These are phyloP conservation scores for Puccinia triticina DNA, from an alignment of 1,284 basidiomycete species.

Conservation along the genomic window DNA sequence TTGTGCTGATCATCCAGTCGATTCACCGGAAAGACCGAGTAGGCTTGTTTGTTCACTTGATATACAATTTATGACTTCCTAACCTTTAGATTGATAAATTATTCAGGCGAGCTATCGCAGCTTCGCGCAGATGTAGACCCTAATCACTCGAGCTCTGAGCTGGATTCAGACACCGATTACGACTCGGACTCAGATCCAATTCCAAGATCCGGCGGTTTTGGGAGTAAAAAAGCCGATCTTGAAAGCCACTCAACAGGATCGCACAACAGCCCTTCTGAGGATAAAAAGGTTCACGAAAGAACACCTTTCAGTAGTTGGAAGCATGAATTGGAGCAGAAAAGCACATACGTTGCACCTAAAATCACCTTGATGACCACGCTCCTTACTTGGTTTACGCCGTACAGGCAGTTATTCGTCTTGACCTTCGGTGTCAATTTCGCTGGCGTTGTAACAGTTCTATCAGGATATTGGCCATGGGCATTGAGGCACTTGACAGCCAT, in stretches of 20 bases:
- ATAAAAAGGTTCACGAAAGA: neutral
- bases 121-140: neutral
- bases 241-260: neutral
- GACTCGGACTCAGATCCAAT: neutral
- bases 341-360: neutral
- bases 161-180: neutral
- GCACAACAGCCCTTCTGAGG: neutral
- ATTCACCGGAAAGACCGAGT: neutral
- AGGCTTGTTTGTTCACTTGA: neutral
- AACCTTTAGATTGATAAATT: neutral
- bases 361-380: neutral
- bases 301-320: neutral
- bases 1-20: neutral
- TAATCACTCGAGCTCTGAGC: neutral
- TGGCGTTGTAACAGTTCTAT: neutral
- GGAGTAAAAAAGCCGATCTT: neutral
- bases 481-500: neutral
- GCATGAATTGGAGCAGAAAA: neutral
- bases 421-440: slow-evolving; percentile 6
- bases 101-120: neutral
- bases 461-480: slow-evolving; percentile 25
- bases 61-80: neutral
- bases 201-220: neutral
- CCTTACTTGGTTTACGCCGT: slow-evolving; percentile 37
- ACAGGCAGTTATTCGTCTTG: slow-evolving; percentile 32